Conservation (phyloP, 805 yeast species). For the Candida broadrunensis region DNA sequence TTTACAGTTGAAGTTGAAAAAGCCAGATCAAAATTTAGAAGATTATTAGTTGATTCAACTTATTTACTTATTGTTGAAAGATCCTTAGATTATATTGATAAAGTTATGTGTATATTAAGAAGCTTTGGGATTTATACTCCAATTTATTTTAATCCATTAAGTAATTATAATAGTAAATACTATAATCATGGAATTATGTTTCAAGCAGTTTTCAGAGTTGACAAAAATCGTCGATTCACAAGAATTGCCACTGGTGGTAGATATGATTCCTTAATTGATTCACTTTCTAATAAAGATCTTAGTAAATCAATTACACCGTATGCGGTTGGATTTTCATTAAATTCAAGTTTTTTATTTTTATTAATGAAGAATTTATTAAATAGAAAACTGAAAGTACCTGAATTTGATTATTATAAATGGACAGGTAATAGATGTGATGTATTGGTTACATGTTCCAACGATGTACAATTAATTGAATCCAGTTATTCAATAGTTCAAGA, state of each 20-base stretch:
- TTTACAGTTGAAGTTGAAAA: conserved; percentile 67
- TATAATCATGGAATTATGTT: conserved; percentile 85
- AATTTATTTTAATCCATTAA: conserved; percentile 72
- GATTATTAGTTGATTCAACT: conserved; percentile 73
- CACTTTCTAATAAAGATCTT: conserved; percentile 52
- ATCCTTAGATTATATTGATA: conserved; percentile 58
- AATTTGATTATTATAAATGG: conserved; percentile 14
- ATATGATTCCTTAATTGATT: conserved; percentile 70
- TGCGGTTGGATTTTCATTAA: conserved; percentile 87
- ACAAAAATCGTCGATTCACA: conserved; percentile 40
- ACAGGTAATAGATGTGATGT: conserved; percentile 68
- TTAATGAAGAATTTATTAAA: conserved; percentile 28
- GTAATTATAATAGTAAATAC: conserved; percentile 78
- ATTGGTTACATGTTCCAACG: conserved; percentile 66
- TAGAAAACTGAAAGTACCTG: conserved; percentile 8
- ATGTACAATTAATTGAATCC: conserved; percentile 50
- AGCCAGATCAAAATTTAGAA: conserved; percentile 61
- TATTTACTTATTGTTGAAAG: conserved; percentile 57
- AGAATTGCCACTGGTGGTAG: conserved; percentile 90
- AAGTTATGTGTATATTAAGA: conserved; percentile 52
- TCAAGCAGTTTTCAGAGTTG: conserved; percentile 72
- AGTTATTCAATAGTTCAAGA: conserved; percentile 62
- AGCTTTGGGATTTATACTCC: conserved; percentile 58
- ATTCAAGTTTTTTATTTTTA: conserved; percentile 43
- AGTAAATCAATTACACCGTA: conserved; percentile 22